Conservation (phyloP, 805 yeast species). For the Kockiozyma suomiensis region DNA sequence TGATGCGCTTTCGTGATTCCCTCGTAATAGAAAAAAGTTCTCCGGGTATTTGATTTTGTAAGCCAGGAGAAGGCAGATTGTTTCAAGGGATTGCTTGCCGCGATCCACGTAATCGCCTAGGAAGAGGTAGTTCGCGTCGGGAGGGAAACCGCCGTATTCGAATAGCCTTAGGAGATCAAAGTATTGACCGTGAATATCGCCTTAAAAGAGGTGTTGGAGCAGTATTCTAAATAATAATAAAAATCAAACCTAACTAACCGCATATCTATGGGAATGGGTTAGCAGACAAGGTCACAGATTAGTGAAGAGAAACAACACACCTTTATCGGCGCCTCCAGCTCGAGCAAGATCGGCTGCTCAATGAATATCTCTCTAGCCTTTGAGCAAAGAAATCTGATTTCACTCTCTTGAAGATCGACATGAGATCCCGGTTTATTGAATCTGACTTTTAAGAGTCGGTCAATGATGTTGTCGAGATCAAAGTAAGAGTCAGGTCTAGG, state of each 20-base stretch:
- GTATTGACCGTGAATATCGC: conserved; percentile 98
- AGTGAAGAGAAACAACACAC: conserved; percentile 47
- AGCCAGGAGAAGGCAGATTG: conserved; percentile 89
- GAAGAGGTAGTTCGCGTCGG: conserved; percentile 94
- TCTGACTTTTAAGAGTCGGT: conserved; percentile 92
- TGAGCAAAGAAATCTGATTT: conserved; percentile 92
- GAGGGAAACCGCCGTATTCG: conserved; percentile 99
- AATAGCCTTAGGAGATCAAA: conserved; percentile 91
- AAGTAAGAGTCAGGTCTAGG: conserved; percentile 56
- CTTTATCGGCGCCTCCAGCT: conserved; percentile 95
- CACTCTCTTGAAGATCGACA: conserved; percentile 89
- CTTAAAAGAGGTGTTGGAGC: conserved; percentile 41
- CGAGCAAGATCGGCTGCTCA: conserved; percentile 93
- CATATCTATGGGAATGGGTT: conserved; percentile 16
- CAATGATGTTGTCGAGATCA: conserved; percentile 94
- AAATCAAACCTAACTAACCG: conserved; percentile 6
- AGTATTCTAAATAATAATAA: neutral
- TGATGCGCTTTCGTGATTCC: conserved; percentile 98
- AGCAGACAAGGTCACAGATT: neutral
- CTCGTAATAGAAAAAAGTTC: conserved; percentile 93
- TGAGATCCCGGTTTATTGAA: conserved; percentile 98
- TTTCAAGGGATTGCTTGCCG: conserved; percentile 96
- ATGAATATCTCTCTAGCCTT: conserved; percentile 97
- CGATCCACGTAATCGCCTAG: conserved; percentile 98
- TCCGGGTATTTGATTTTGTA: conserved; percentile 98